Evolutionary conservation across 202 grass and related monocot species (phyloP), one percentile per base, ranked within the genome.

Genomic region (Zoysia matrella): DNA sequence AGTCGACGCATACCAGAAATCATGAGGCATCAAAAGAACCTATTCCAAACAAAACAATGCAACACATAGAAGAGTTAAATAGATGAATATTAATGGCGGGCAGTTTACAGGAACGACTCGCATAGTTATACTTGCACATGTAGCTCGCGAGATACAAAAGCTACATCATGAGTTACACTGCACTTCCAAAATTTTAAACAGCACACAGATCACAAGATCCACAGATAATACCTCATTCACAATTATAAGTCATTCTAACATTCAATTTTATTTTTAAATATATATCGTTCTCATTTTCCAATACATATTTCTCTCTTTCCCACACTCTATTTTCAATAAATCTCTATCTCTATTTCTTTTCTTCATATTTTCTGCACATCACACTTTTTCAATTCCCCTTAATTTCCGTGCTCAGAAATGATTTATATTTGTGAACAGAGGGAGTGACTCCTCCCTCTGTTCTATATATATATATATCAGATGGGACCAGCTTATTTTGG

Each of bases 121-220:
- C 55, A 71, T 3, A 47, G 55, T n/a, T 44, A 69, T 65, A 75
- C 52, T 69, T 75, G 74, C 47, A 2, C n/a, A 50, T 43, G 42
- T 47, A n/a, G 64, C 63, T 70, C 53, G n/a, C 60, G 62, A 73
- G 74, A 82, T 62, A 82, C 78, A 78, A 74, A 75, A 58, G 74
- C 55, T 54, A 54, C 79, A 79, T 39, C n/a, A 69, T 65, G 60
- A 52, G 55, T 52, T 69, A 83, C 88, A 79, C 52, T 53, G 49
- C 74, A 81, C 71, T 89, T 80, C 43, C 71, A 90, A 86, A 86
- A 70, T 47, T 70, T 71, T 30, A 58, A 71, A 47, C 44, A 65
- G 65, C 22, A 52, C 5, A 41, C 78, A 39, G 74, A 82, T 64
- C 48, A 73, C 10, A 71, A 60, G 6, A 30, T 57, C 51, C 52